Conservation (phyloP, 2,329 filamentous ascomycete genomes). For the Ophiobolus disseminans region DNA sequence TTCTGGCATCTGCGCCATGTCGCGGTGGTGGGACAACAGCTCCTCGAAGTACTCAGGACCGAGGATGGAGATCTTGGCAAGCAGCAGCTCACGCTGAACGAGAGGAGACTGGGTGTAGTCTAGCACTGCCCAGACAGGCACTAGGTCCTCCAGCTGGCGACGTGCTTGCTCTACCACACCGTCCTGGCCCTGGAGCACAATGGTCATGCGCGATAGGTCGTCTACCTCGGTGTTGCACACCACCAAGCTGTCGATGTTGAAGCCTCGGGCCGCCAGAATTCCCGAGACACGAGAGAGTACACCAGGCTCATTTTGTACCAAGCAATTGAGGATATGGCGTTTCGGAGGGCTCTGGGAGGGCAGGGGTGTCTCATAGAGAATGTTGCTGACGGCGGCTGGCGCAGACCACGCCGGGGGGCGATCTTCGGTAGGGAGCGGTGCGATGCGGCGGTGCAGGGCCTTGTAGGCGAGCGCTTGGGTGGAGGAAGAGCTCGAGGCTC, state of each 20-base stretch:
- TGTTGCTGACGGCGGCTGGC: conserved; percentile 94
- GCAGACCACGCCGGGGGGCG: conserved; percentile 83
- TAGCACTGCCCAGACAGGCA: conserved; percentile 96
- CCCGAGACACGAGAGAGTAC: conserved; percentile 95
- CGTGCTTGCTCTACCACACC: conserved; percentile 97
- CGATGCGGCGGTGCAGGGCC: conserved; percentile 88
- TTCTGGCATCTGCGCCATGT: conserved; percentile 70
- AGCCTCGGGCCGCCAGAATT: conserved; percentile 92
- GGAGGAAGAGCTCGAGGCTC: conserved; percentile 65
- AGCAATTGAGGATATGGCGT: conserved; percentile 95
- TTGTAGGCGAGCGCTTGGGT: conserved; percentile 98
- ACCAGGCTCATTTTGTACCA: conserved; percentile 98
- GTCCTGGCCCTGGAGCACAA: conserved; percentile 94
- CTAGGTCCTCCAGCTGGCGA: conserved; percentile 92
- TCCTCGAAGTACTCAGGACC: conserved; percentile 99
- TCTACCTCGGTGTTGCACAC: conserved; percentile 98
- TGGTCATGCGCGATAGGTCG: conserved; percentile 97
- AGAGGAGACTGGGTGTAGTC: conserved; percentile 94
- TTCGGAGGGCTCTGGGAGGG: conserved; percentile 85
- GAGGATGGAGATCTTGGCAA: conserved; percentile 95
- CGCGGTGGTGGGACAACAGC: conserved; percentile 90
- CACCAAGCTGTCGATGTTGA: conserved; percentile 98
- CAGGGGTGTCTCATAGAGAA: conserved; percentile 96
- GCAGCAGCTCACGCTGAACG: conserved; percentile 91
- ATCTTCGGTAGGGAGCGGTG: conserved; percentile 79